phyloP scores from a whole-genome alignment of 2,329 filamentous ascomycete genomes.

The Keithomyces neogunnii region DNA sequence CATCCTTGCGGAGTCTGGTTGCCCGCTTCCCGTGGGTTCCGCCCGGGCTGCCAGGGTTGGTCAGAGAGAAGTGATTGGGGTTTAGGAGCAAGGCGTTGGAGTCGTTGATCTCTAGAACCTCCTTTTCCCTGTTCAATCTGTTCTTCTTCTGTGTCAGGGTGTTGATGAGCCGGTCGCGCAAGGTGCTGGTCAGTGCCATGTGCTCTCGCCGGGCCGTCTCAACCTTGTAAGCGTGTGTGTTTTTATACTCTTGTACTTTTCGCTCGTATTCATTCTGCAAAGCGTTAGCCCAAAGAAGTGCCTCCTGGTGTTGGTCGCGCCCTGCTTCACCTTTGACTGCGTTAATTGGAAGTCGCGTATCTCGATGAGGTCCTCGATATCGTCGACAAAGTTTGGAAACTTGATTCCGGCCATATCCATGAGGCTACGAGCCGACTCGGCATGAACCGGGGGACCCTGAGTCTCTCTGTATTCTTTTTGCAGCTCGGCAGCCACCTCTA shows the following conservation, averaged over 20 bases:
- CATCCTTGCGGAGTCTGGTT: constrained; percentile 51
- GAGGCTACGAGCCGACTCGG: constrained; percentile 43
- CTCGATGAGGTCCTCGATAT: constrained; percentile 83
- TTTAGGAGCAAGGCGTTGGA: constrained; percentile 57
- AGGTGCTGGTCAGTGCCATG: constrained; percentile 47
- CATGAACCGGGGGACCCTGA: constrained; percentile 27
- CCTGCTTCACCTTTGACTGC: constrained; percentile 61
- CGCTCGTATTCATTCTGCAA: constrained; percentile 54
- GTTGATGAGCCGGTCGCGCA: constrained; percentile 60
- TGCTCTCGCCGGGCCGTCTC: constrained; percentile 57
- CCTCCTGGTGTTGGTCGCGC: not conserved
- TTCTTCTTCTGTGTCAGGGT: constrained; percentile 56
- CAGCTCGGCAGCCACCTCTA: constrained; percentile 62
- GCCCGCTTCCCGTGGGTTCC: constrained; percentile 55
- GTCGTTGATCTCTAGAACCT: constrained; percentile 59
- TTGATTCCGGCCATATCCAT: constrained; percentile 71
- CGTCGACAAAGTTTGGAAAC: constrained; percentile 77
- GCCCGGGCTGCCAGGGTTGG: constrained; percentile 55
- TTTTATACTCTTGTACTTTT: constrained; percentile 50
- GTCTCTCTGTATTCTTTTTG: constrained; percentile 46
- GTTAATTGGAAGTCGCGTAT: constrained; percentile 77
- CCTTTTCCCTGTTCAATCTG: constrained; percentile 56
- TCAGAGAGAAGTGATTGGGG: constrained; percentile 59
- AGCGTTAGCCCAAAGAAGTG: not conserved
- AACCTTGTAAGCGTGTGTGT: constrained; percentile 51